Conservation (phyloP, 1,139 yeast genomes). For the Blastobotrys buckinghamii region DNA sequence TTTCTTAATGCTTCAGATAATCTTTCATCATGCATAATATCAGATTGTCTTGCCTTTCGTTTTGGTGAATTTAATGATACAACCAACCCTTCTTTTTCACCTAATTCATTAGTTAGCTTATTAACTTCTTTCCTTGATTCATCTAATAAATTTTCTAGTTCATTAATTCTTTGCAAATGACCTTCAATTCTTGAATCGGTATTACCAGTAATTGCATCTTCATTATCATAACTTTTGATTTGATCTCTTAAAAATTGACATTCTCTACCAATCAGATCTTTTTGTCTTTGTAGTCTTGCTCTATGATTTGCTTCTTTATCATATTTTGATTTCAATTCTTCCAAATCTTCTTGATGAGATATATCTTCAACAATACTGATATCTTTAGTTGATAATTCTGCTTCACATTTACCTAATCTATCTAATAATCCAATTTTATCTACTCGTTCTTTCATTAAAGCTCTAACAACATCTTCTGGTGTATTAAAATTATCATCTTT, state of each 20-base stretch:
- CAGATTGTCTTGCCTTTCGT: slow-evolving; percentile 15
- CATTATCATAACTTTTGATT: slow-evolving; percentile 36
- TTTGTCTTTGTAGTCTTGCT: slow-evolving; percentile 48
- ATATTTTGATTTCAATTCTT: slow-evolving; percentile 32
- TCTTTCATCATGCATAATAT: slow-evolving; percentile 31
- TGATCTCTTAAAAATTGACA: slow-evolving; percentile 52
- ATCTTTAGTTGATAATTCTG: slow-evolving; percentile 27
- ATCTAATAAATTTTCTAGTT: slow-evolving; percentile 49
- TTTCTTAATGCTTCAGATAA: slow-evolving; percentile 32
- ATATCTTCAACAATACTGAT: slow-evolving; percentile 30
- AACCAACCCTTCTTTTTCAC: slow-evolving; percentile 29
- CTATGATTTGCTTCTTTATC: slow-evolving; percentile 34
- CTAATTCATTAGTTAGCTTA: slow-evolving; percentile 38
- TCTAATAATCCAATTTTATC: slow-evolving; percentile 31
- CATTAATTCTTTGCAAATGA: slow-evolving; percentile 33
- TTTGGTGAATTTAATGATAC: slow-evolving; percentile 24
- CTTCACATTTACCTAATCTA: slow-evolving; percentile 31
- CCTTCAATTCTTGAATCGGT: slow-evolving; percentile 11
- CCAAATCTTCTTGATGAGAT: slow-evolving; percentile 35
- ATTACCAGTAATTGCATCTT: slow-evolving; percentile 25
- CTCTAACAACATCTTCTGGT: slow-evolving; percentile 33
- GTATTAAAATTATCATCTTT: slow-evolving; percentile 28
- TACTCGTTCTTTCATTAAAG: slow-evolving; percentile 30
- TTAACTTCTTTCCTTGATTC: slow-evolving; percentile 53
- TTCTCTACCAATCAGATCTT: slow-evolving; percentile 53